Conservation (phyloP, 169 alveolate genomes). For the Plasmodium vivax region DNA sequence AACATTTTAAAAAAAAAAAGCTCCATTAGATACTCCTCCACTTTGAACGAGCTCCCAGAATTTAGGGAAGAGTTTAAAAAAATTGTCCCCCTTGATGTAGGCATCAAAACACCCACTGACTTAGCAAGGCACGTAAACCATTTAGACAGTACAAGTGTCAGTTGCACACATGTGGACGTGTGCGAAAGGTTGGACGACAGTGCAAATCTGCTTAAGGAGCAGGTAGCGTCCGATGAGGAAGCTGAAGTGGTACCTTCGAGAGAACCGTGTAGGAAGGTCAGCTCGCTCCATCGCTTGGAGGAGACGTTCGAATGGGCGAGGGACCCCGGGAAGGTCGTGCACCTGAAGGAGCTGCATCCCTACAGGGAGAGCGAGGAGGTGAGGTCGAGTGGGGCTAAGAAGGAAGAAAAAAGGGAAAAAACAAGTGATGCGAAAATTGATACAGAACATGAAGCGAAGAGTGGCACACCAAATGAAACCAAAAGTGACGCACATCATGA, state of each 20-base stretch:
- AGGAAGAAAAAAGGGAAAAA: background rate
- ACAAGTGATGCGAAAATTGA: background rate
- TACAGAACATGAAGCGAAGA: background rate
- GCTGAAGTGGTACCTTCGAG: background rate
- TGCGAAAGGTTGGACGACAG: background rate
- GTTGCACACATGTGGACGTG: background rate
- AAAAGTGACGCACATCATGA: no score
- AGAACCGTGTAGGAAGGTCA: background rate
- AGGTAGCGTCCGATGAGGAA: background rate
- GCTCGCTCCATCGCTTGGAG: background rate
- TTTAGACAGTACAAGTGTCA: background rate
- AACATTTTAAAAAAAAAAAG: constrained; percentile 27
- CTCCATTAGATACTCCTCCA: background rate
- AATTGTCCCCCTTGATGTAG: background rate
- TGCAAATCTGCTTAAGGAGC: background rate
- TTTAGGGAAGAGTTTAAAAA: constrained; percentile 2
- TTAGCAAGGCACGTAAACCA: background rate
- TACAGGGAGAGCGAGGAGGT: background rate
- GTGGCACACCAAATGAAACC: background rate
- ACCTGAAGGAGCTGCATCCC: background rate
- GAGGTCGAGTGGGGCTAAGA: background rate
- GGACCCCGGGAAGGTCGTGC: background rate
- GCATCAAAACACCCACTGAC: background rate
- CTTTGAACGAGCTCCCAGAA: constrained; percentile 3
- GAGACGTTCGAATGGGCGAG: background rate